A percentile compares a stretch with the other conserved stretches of the same genome.
Evolutionary conservation across 1,284 basidiomycete species (phyloP).

Genomic region (Austroboletus novae-zelandiae): DNA sequence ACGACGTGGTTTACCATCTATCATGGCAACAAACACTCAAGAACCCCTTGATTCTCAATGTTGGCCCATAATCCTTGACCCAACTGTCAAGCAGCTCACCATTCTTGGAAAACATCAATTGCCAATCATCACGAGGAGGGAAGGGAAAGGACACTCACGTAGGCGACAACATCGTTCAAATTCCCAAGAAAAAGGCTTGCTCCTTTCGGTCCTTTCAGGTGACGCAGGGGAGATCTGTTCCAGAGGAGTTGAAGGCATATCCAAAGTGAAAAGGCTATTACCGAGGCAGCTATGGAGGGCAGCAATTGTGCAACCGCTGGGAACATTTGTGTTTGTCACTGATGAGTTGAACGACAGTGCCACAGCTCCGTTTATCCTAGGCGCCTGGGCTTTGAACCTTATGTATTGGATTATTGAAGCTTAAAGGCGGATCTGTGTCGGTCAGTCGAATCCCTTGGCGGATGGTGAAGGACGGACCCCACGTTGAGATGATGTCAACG

Average conservation of each 20-base stretch:
- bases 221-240: constrained; percentile 40
- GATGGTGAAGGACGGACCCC: no score
- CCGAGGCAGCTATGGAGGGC: neutral
- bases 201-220: constrained; percentile 50
- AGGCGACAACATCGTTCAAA: constrained; percentile 44
- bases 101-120: neutral
- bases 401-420: no score
- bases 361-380: no score
- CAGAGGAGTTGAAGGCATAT: constrained; percentile 20
- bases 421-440: no score
- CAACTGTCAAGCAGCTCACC: constrained; percentile 46
- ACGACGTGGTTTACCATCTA: no score
- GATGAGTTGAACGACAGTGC: no score
- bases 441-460: no score
- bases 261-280: constrained; percentile 20
- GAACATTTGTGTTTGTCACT: neutral
- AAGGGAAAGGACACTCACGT: constrained; percentile 10
- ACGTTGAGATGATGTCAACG: no score
- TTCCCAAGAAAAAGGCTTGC: constrained; percentile 54
- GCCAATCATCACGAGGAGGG: neutral
- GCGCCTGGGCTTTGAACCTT: no score
- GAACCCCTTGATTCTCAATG: constrained; percentile 45
- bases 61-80: constrained; percentile 52
- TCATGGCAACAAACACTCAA: constrained; percentile 41
- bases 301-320: neutral